Conservation (phyloP, 257 asterid species). For the Primulina tabacum region DNA sequence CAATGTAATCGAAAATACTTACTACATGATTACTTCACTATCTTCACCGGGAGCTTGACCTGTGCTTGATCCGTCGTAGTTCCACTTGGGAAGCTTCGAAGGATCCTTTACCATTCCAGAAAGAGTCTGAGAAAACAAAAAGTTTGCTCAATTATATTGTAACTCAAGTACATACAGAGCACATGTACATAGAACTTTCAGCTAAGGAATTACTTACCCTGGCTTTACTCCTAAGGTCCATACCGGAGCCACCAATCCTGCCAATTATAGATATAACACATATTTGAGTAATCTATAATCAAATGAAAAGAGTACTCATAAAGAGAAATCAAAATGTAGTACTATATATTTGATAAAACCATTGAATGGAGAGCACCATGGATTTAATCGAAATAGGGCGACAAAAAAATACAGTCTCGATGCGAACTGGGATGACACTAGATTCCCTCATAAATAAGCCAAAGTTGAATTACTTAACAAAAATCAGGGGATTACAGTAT, state of each 20-base stretch:
- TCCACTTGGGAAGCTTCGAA: constrained; percentile 86
- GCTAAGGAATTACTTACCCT: constrained; percentile 46
- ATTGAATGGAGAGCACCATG: not conserved
- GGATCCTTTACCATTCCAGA: constrained; percentile 63
- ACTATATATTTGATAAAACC: not conserved
- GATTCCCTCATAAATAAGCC: not conserved
- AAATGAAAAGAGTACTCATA: no score
- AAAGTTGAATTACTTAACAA: no score
- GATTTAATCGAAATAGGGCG: not conserved
- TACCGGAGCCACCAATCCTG: constrained; percentile 95
- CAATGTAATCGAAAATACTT: constrained; percentile 22
- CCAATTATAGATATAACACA: not conserved
- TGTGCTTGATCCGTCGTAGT: constrained; percentile 91
- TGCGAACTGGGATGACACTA: not conserved
- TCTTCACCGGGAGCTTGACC: constrained; percentile 96
- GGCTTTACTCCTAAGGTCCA: constrained; percentile 93
- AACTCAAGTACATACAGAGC: not conserved
- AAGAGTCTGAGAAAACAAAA: constrained; percentile 52
- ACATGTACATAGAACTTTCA: not conserved
- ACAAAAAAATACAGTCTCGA: not conserved
- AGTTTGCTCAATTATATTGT: not conserved
- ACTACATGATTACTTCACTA: constrained; percentile 94
- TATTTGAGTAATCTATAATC: not conserved
- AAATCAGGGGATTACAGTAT: not conserved
- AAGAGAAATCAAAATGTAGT: not conserved